These are phyloP conservation scores for Nemania sp. DNA, from an alignment of 2,329 filamentous ascomycete genomes.

Conservation along the genomic window DNA sequence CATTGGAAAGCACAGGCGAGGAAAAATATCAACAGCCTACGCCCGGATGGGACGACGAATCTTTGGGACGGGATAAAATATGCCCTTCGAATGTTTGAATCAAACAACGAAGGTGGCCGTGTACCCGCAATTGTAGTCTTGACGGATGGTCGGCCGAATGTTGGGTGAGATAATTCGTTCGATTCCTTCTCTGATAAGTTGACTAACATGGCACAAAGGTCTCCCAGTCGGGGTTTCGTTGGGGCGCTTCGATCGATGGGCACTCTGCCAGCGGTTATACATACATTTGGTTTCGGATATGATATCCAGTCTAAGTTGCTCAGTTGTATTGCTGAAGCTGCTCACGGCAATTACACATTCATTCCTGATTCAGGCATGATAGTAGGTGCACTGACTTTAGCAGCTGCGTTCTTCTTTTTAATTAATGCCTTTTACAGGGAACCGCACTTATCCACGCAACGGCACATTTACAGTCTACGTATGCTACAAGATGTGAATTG, in stretches of 20 bases:
- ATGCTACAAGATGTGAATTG: slow-evolving; percentile 52
- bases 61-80: slow-evolving; percentile 60
- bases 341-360: slow-evolving; percentile 61
- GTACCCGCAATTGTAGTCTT: slow-evolving; percentile 57
- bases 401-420: not conserved
- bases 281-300: slow-evolving; percentile 61
- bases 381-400: slow-evolving; percentile 38
- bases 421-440: slow-evolving; percentile 40
- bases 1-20: slow-evolving; percentile 48
- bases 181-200: not conserved
- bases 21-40: slow-evolving; percentile 49
- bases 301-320: slow-evolving; percentile 54
- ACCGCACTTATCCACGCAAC: slow-evolving; percentile 66
- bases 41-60: slow-evolving; percentile 50
- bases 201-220: slow-evolving; percentile 38
- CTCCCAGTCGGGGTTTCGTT: slow-evolving; percentile 56
- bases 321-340: slow-evolving; percentile 62
- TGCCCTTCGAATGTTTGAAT: slow-evolving; percentile 53
- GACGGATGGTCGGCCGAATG: slow-evolving; percentile 59
- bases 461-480: slow-evolving; percentile 63
- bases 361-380: slow-evolving; percentile 67
- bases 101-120: slow-evolving; percentile 38
- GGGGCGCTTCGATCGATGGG: slow-evolving; percentile 52
- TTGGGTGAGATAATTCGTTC: too few species aligned
- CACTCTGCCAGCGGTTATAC: slow-evolving; percentile 48